A percentile compares a stretch with the other conserved stretches of the same genome.
phyloP scores from a whole-genome alignment of 2,329 filamentous ascomycete genomes.

The Diaporthe citri region DNA sequence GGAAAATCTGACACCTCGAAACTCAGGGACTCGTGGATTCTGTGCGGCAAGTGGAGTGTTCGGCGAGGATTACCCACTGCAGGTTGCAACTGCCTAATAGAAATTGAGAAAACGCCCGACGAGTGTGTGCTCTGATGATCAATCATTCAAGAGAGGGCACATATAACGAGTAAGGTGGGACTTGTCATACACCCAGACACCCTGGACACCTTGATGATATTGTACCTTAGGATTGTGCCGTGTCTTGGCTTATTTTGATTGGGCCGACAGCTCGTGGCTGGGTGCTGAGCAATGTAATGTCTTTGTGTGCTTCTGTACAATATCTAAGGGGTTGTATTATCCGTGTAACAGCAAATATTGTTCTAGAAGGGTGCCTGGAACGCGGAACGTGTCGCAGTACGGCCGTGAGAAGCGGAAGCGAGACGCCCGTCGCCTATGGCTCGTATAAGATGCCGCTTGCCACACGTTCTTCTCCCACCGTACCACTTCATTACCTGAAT shows the following conservation, averaged over 20 bases:
- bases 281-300: not conserved
- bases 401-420: not conserved
- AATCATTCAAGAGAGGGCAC: not conserved
- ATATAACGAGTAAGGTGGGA: not conserved
- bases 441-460: not conserved
- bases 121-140: not conserved
- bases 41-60: not conserved
- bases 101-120: not conserved
- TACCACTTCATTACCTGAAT: not conserved
- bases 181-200: not conserved
- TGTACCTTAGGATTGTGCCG: constrained; percentile 32
- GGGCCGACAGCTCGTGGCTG: not conserved
- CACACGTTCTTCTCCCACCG: no score
- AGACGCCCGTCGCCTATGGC: not conserved
- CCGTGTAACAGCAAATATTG: not conserved
- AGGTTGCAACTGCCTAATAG: not conserved
- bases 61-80: not conserved
- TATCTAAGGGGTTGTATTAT: constrained; percentile 19
- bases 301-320: constrained; percentile 36
- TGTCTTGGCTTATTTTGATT: not conserved
- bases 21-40: not conserved
- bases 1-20: not conserved
- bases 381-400: not conserved
- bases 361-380: constrained; percentile 6
- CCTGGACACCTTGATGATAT: not conserved